phyloP scores from a whole-genome alignment of 176 grass and related monocot species.

The Neostapfia colusana region DNA sequence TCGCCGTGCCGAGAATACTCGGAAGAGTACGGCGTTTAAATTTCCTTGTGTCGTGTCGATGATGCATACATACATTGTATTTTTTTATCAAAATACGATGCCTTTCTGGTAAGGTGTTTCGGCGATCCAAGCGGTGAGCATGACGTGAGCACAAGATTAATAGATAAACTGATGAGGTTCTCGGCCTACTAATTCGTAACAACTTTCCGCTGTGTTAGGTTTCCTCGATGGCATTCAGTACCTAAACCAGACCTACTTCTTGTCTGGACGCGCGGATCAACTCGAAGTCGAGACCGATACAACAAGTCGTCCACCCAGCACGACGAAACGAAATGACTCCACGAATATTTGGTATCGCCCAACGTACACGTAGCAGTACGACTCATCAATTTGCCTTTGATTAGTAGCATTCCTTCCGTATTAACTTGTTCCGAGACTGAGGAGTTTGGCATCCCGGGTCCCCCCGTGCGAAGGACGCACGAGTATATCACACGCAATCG shows the following conservation, averaged over 20 bases:
- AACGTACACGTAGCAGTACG: background rate
- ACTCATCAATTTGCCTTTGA: background rate
- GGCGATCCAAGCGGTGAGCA: background rate
- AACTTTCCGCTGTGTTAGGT: conserved; percentile 12
- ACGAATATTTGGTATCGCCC: background rate
- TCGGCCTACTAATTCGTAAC: no score
- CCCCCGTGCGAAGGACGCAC: background rate
- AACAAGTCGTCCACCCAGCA: background rate
- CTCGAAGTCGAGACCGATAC: background rate
- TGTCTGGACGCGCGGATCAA: background rate
- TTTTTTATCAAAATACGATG: no score
- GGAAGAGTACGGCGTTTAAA: background rate
- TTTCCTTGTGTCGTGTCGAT: background rate
- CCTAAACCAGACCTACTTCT: conserved; percentile 34
- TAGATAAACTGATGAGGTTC: background rate
- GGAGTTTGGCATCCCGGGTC: background rate
- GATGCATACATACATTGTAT: no score
- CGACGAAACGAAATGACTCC: background rate
- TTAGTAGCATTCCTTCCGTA: background rate
- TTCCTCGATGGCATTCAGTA: conserved; percentile 4
- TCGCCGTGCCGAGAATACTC: background rate
- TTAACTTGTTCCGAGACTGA: background rate
- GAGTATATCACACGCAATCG: background rate
- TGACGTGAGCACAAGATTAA: background rate
- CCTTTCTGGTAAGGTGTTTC: background rate